A percentile compares a stretch with the other conserved stretches of the same genome.
Conservation (phyloP, 1,139 yeast species). For the Cylindricascospora bacillispora region DNA sequence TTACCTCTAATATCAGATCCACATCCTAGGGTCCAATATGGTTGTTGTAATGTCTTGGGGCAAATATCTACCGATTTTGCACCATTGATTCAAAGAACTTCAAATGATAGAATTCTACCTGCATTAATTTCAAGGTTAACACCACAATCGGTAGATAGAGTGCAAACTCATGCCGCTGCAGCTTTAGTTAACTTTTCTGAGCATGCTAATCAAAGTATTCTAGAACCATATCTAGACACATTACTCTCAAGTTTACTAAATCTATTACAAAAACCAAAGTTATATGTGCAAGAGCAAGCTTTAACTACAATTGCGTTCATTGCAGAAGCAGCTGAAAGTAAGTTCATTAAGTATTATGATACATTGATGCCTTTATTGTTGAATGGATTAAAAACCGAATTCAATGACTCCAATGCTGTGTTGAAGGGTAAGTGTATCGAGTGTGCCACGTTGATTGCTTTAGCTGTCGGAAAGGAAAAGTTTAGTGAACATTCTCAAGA, state of each 20-base stretch:
- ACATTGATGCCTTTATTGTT: slow-evolving; percentile 85
- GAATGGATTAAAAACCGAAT: slow-evolving; percentile 65
- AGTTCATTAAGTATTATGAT: slow-evolving; percentile 83
- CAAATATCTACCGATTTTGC: slow-evolving; percentile 98
- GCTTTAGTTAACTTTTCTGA: slow-evolving; percentile 93
- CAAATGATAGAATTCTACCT: slow-evolving; percentile 72
- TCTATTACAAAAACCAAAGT: slow-evolving; percentile 70
- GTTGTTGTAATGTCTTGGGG: slow-evolving; percentile 92
- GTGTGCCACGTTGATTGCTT: slow-evolving; percentile 86
- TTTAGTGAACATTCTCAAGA: slow-evolving; percentile 68
- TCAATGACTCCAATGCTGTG: slow-evolving; percentile 67
- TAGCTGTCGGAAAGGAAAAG: slow-evolving; percentile 93
- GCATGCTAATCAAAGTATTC: slow-evolving; percentile 71
- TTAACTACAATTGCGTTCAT: slow-evolving; percentile 92
- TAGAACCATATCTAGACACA: slow-evolving; percentile 84
- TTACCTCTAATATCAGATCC: slow-evolving; percentile 70
- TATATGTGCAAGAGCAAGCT: slow-evolving; percentile 95
- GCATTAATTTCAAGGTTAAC: slow-evolving; percentile 76
- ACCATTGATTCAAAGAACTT: slow-evolving; percentile 68
- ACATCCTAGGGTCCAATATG: slow-evolving; percentile 93
- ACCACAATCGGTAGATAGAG: slow-evolving; percentile 65
- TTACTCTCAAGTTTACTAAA: slow-evolving; percentile 62
- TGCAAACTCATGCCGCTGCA: slow-evolving; percentile 97
- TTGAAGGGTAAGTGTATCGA: slow-evolving; percentile 91
- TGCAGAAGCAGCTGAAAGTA: slow-evolving; percentile 93